These are phyloP conservation scores for Pythium volutum DNA, from an alignment of 352 stramenopile genomes.

Conservation along the genomic window DNA sequence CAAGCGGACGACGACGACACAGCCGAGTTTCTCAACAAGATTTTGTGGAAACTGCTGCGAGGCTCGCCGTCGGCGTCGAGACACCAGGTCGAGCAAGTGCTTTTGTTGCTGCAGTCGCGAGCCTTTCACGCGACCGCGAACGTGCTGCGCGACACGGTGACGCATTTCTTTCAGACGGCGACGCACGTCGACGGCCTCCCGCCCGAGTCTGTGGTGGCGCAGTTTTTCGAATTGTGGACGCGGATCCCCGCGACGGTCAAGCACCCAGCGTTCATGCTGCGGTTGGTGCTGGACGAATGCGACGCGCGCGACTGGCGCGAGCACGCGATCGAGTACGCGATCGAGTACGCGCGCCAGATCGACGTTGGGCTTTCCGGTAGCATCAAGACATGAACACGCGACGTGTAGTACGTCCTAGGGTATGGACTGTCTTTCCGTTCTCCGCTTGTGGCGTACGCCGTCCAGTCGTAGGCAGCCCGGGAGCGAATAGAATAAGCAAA, in stretches of 20 bases:
- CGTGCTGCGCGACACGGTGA: constrained; percentile 34
- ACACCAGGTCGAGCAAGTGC: constrained; percentile 16
- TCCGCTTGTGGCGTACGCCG: too few relatives aligned
- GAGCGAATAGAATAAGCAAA: too few relatives aligned
- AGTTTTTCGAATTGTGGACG: constrained; percentile 17
- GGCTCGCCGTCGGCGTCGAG: constrained; percentile 29
- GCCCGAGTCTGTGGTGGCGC: constrained; percentile 10
- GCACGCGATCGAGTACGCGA: constrained; percentile 28
- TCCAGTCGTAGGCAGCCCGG: too few relatives aligned
- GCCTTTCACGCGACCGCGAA: constrained; percentile 28
- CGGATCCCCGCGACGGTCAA: constrained; percentile 1
- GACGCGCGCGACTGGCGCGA: constrained; percentile 9
- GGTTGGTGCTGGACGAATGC: constrained; percentile 16
- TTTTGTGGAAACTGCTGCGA: constrained; percentile 56
- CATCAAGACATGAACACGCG: too few relatives aligned
- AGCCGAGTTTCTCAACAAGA: constrained; percentile 39
- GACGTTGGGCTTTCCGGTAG: too few relatives aligned
- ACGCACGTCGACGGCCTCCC: constrained; percentile 17
- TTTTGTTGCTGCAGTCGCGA: constrained; percentile 33
- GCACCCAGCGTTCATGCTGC: constrained; percentile 12
- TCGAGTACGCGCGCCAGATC: too few relatives aligned
- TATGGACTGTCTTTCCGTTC: too few relatives aligned
- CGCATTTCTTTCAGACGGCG: constrained; percentile 15
- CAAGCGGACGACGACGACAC: not conserved
- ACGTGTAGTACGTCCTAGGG: too few relatives aligned